Evolutionary conservation across 768 basidiomycete species (phyloP).

Genomic region (Crepidotus variabilis): DNA sequence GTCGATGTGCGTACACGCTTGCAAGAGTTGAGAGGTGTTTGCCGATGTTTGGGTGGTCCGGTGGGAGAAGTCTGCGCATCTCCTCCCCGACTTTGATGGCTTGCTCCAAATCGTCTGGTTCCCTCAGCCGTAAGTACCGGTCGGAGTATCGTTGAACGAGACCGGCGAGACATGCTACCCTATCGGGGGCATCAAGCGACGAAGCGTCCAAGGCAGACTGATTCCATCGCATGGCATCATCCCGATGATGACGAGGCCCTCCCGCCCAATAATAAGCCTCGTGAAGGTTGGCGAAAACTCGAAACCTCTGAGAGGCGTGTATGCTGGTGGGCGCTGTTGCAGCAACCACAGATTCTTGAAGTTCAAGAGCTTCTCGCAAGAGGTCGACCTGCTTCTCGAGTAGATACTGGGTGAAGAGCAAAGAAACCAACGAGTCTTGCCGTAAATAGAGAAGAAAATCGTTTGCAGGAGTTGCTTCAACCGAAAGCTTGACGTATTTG

Average conservation of each 20-base stretch:
- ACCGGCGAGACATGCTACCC: background rate
- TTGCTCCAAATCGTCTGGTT: background rate
- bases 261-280: background rate
- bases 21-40: background rate
- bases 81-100: background rate
- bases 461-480: background rate
- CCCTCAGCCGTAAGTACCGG: background rate
- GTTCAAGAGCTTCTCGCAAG: slow-evolving; percentile 1
- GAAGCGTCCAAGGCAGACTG: slow-evolving; percentile 9
- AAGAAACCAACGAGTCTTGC: slow-evolving; percentile 1
- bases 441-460: background rate
- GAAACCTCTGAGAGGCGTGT: slow-evolving; percentile 1
- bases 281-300: slow-evolving; percentile 1
- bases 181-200: background rate
- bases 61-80: background rate
- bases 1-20: slow-evolving; percentile 2
- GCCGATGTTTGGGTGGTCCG: background rate
- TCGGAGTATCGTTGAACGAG: background rate
- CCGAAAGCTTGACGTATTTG: background rate
- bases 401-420: slow-evolving; percentile 1
- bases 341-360: slow-evolving; percentile 3
- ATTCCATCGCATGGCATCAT: slow-evolving; percentile 9
- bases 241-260: slow-evolving; percentile 3
- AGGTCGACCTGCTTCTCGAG: background rate
- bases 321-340: background rate